Evolutionary conservation across 1,139 yeast genomes (phyloP), one percentile per base, ranked within the genome.

Genomic region (Waltiozyma sp.): DNA sequence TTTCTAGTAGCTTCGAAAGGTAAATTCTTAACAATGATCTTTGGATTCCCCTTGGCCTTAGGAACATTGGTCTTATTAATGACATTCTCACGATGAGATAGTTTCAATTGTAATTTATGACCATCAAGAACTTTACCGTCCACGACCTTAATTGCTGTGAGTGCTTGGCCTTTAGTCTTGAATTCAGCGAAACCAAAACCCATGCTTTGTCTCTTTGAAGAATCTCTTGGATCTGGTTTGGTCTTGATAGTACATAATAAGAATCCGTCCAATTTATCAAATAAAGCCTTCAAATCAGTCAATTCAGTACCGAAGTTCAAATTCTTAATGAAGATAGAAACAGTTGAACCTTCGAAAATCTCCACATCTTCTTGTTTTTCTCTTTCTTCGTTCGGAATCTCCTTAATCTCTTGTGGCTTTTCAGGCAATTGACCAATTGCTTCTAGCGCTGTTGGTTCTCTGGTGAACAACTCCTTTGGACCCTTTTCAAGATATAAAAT

Each of bases 181-280:
- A 88, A 93, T 63, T 91, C 98, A 26, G 77, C 96, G 64, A 91
- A 91, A 1, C 99, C 99, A 58, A 88, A 91, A 31, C 99, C 99
- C 98, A 91, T 91, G 55, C 96, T 86, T 48, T 80, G 71, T 16
- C 71, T 66, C 45, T 74, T 71, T 9, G 81, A 82, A 1, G 73
- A 58, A 46, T 77, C 75, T 63, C 80, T 86, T 40, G 95, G 77
- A 63, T 91, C 95, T 2, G 96, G 89, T 59, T 89, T 89, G 36
- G 84, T 83, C 59, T 87, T 88, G 43, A 91, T 84, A 31, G 81
- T 79, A 1, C 95, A 95, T 43, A 81, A 73, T 14, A 83, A 77
- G 61, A 83, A 93, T 0, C 96, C 99, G 18, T 77, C 75, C 43
- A 86, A 68, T 4, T 80, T 65, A 49, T 76, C 76, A 71, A 91